Evolutionary conservation across 495 filamentous ascomycete species (phyloP), one percentile per base, ranked within the genome.

Genomic region (Aspergillus coremiiformis): DNA sequence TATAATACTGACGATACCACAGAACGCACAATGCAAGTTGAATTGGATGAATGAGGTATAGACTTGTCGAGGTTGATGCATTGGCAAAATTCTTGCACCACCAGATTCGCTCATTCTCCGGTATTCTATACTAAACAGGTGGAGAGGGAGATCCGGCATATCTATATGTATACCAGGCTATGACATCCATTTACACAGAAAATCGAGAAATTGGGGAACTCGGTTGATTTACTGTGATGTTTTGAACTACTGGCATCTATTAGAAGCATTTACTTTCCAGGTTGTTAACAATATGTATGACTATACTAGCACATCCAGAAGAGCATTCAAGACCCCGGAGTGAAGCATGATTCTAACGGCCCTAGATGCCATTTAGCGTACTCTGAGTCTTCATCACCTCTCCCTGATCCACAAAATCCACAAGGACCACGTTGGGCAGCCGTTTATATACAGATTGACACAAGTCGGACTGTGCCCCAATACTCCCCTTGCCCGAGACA

Each of bases 321-420:
- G 17, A 39, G 15, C 8, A 19, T 47, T 17, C n/a, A 39, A 19
- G 30, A 44, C 5, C 5, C 15, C n/a, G 21, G 14, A n/a, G 37
- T 3, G 39, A 27, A n/a, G 3, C 44, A 12, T 10, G 17, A 48
- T 29, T n/a, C 5, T 19, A 20, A 41, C 7, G 24, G 10, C 17
- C 19, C 33, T 60, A 66, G 8, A 87, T 68, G 24, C 80, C 77
- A 67, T 87, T 88, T 51, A 85, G 39, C 32, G 50, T 49, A 59
- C 81, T 74, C 47, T 84, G 81, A 5, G 78, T 76, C 7, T 60
- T 61, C 41, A 86, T 76, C n/a, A 75, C 65, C n/a, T 75, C 69
- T 0, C 84, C 84, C 42, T 78, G 62, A 61, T 84, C 79, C 44
- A 77, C 83, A 66, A 87, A 88, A 65, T 90, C 85, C 15, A 84